Conservation (phyloP, 768 basidiomycete species). For the Podaxis sp. region DNA sequence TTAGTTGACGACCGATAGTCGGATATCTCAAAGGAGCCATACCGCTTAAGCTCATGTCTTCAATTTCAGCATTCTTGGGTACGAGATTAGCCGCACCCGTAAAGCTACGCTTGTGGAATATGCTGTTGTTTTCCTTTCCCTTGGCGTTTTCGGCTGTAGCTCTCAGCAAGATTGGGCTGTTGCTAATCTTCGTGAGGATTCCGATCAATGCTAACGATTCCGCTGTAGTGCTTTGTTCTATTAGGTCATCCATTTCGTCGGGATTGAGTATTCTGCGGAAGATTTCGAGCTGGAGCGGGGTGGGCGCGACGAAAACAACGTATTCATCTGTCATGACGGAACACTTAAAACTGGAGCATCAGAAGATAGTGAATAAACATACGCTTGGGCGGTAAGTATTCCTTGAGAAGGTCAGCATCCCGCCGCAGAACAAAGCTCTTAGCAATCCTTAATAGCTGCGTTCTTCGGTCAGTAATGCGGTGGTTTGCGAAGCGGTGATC, state of each 20-base stretch:
- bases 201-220: constrained; percentile 79
- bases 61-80: constrained; percentile 54
- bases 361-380: constrained; percentile 19
- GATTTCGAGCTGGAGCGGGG: constrained; percentile 74
- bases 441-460: constrained; percentile 65
- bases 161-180: constrained; percentile 83
- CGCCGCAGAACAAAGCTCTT: constrained; percentile 89
- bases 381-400: constrained; percentile 92
- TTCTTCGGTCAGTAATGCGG: not conserved
- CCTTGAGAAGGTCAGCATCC: constrained; percentile 76
- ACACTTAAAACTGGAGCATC: not conserved
- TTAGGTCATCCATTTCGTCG: constrained; percentile 60
- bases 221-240: constrained; percentile 62
- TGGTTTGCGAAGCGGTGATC: not conserved
- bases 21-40: constrained; percentile 13
- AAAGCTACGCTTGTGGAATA: constrained; percentile 42
- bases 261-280: constrained; percentile 73
- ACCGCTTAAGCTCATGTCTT: constrained; percentile 83
- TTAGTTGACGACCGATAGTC: not conserved
- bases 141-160: constrained; percentile 67
- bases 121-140: constrained; percentile 22
- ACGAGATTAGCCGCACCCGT: constrained; percentile 58
- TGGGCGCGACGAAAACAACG: constrained; percentile 94
- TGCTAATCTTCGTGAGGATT: constrained; percentile 85
- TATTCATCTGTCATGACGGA: constrained; percentile 72